Percentiles rank a stretch among this genome's conserved stretches.
phyloP scores from a whole-genome alignment of 2,329 filamentous ascomycete genomes.

The Dactylellina haptotyla region DNA sequence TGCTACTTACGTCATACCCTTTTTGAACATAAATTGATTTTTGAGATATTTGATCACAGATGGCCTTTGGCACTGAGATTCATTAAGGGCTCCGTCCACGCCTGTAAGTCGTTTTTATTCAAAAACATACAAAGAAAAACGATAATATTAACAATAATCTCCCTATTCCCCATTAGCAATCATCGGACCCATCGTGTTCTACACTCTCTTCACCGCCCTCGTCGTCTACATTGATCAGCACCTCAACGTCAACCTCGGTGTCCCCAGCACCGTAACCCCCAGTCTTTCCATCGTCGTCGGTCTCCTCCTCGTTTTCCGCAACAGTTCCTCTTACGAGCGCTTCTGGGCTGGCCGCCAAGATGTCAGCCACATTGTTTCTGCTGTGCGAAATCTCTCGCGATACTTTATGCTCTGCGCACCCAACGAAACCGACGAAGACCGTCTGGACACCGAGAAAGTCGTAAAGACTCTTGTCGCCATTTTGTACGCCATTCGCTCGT shows the following conservation, averaged over 20 bases:
- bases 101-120: constrained; percentile 51
- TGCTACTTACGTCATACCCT: background rate
- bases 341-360: constrained; percentile 72
- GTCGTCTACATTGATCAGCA: constrained; percentile 69
- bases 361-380: constrained; percentile 68
- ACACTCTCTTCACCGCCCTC: constrained; percentile 69
- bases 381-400: constrained; percentile 69
- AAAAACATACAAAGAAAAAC: background rate
- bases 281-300: constrained; percentile 73
- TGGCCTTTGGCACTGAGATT: constrained; percentile 73
- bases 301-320: constrained; percentile 74
- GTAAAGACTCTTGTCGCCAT: constrained; percentile 68
- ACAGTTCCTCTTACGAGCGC: constrained; percentile 71
- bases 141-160: background rate
- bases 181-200: constrained; percentile 67
- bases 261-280: constrained; percentile 71
- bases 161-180: constrained; percentile 65
- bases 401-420: constrained; percentile 64
- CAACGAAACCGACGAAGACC: constrained; percentile 62
- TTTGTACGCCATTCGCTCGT: constrained; percentile 72
- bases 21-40: constrained; percentile 1
- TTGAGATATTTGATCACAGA: constrained; percentile 60
- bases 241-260: constrained; percentile 65
- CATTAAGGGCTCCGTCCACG: constrained; percentile 72
- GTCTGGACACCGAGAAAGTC: constrained; percentile 63